Evolutionary conservation across 805 yeast genomes (phyloP), one percentile per base, ranked within the genome.

Genomic region (Barnettozyma populi): DNA sequence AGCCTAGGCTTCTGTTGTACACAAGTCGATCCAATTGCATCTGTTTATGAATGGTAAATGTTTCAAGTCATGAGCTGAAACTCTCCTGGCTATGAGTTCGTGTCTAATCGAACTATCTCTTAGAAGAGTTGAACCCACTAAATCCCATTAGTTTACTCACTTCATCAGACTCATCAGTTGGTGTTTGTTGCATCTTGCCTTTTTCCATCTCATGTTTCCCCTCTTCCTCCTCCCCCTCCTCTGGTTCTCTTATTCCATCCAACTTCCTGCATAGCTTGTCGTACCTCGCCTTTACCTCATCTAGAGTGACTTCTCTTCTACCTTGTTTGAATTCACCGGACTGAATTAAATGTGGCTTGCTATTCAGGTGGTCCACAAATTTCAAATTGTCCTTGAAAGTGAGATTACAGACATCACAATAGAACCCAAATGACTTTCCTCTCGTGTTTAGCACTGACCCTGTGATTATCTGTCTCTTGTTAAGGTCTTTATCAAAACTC

Each of bases 331-430:
- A 44, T 13, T 67, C 68, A 38, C 71, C 75, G 48, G 74, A 71
- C 48, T 70, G 73, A 5, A 67, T 61, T 36, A 74, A 59, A 65
- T 86, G 98, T 51, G 76, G 82, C 32, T 80, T 81, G 34, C 89
- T 80, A 59, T 87, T 89, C 59, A 88, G 69, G 67, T 94, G 98
- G 60, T 90, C 95, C 4, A 88, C 73, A 61, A 82, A 80, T 52
- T 89, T 85, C 55, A 89, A 67, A 48, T 86, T 84, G 62, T 94
- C 97, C 59, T 89, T 82, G 67, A 79, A 92, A 2, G 92, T 83
- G 49, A 87, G 64, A 52, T 84, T 79, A 65, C 99, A 94, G 2
- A 78, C 64, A 10, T 84, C 86, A 66, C 99, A 94, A 56, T 77
- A 77, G 65, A 92, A 92, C 20, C 97, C 97, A 51, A 87, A 86